Evolutionary conservation across 345 rosid genomes (phyloP), one percentile per base, ranked within the genome.

Genomic region (Dovyalis caffra): DNA sequence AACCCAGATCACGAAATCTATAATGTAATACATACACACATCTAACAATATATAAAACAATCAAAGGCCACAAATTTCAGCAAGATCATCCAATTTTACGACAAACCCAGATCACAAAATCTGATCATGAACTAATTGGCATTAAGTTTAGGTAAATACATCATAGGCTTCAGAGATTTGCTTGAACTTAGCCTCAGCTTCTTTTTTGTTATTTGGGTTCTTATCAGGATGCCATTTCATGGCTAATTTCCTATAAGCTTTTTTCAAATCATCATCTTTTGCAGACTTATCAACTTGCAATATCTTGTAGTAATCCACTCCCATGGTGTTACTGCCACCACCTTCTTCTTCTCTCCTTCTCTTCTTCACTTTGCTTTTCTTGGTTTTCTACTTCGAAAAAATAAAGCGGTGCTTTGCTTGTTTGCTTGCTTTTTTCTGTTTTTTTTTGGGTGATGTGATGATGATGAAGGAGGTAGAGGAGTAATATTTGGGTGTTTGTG

Each of bases 131-230:
- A 47, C 20, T 20, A 47, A 3, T 16, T 47, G 51, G 51, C 51
- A 47, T 47, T 1, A 16, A 14, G 51, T 20, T 20, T 47, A 47
- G 51, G 21, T 23, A 53, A 26, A 6, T 49, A 49, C 75, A 45
- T 72, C 75, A 18, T 72, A 72, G 15, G 75, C 75, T 38, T 72
- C 75, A 37, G 75, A 72, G 75, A 72, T 58, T 60, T 72, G 56
- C 66, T 72, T 72, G 18, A 72, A 72, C 66, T 61, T 26, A 14
- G 75, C 75, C 31, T 72, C 75, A 25, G 75, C 75, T 16, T 72
- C 75, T 16, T 37, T 32, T 32, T 57, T 31, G 23, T 33, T 66
- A 9, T 37, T 66, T 11, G 69, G 69, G 28, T 66, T 66, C 69
- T 66, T 66, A 34, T 66, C 69, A 33, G 69, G 69, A 34, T 66